These are phyloP conservation scores for Saccharomyces pastorianus DNA, from an alignment of 1,139 yeast genomes.

Conservation along the genomic window DNA sequence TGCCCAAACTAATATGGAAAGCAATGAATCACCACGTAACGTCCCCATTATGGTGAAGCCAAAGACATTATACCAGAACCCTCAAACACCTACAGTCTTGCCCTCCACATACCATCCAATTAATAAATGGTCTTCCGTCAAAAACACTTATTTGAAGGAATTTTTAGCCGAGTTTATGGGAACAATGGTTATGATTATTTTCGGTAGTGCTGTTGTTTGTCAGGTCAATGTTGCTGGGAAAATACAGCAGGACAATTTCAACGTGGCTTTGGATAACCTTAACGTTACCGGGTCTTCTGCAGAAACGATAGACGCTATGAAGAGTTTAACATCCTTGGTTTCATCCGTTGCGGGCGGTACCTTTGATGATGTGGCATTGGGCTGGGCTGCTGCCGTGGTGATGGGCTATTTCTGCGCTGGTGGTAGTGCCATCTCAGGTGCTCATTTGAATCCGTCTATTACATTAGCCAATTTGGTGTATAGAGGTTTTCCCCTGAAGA, in stretches of 20 bases:
- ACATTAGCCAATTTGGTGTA: slow-evolving; percentile 36
- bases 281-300: slow-evolving; percentile 10
- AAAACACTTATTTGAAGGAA: slow-evolving; percentile 28
- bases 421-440: slow-evolving; percentile 39
- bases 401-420: slow-evolving; percentile 40
- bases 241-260: slow-evolving; percentile 14
- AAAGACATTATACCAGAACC: slow-evolving; percentile 31
- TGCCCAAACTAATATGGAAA: slow-evolving; percentile 3
- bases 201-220: slow-evolving; percentile 43
- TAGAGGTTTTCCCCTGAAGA: slow-evolving; percentile 38
- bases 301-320: slow-evolving; percentile 10
- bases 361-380: slow-evolving; percentile 37
- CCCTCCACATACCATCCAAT: slow-evolving; percentile 33
- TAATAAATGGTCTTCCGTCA: slow-evolving; percentile 30
- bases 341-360: slow-evolving; percentile 34
- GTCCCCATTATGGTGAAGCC: slow-evolving; percentile 32
- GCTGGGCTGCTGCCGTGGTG: slow-evolving; percentile 47
- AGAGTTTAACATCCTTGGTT: slow-evolving; percentile 13
- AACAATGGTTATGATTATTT: slow-evolving; percentile 37
- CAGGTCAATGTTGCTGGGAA: slow-evolving; percentile 31
- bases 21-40: slow-evolving; percentile 4
- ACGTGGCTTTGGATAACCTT: slow-evolving; percentile 9
- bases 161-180: slow-evolving; percentile 43
- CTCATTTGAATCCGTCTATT: slow-evolving; percentile 39
- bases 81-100: slow-evolving; percentile 33